phyloP scores from a whole-genome alignment of 2,329 filamentous ascomycete species.

The Fusarium austroafricanum region DNA sequence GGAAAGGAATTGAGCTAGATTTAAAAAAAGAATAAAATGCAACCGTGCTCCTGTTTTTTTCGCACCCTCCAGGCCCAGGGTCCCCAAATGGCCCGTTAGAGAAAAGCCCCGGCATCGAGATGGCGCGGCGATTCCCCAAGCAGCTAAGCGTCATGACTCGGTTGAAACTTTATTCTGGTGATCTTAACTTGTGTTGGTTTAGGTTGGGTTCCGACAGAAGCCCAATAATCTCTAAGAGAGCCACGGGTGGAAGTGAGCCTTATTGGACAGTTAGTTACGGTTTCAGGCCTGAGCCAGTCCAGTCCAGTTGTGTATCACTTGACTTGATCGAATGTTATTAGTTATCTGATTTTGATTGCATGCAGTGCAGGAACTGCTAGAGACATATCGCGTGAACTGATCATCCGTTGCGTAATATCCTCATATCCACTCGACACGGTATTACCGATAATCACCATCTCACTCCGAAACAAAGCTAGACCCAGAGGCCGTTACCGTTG shows the following conservation, averaged over 20 bases:
- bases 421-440: background rate
- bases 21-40: slow-evolving; percentile 1
- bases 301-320: too few relatives aligned
- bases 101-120: slow-evolving; percentile 25
- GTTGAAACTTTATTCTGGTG: slow-evolving; percentile 38
- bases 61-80: background rate
- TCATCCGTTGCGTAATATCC: background rate
- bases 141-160: slow-evolving; percentile 28
- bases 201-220: slow-evolving; percentile 22
- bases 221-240: slow-evolving; percentile 3
- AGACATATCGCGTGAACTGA: too few relatives aligned
- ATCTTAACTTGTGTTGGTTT: slow-evolving; percentile 13
- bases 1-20: background rate
- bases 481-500: slow-evolving; percentile 2
- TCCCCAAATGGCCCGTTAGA: slow-evolving; percentile 16
- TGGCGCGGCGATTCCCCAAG: slow-evolving; percentile 41
- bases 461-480: slow-evolving; percentile 9
- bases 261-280: too few relatives aligned
- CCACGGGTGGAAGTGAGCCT: too few relatives aligned
- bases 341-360: too few relatives aligned
- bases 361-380: too few relatives aligned
- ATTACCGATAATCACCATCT: background rate
- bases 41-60: slow-evolving; percentile 9
- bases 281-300: too few relatives aligned
- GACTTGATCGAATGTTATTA: background rate